Base-by-base conservation (phyloP, 2,329 filamentous ascomycete genomes). In the Xylariaceae sp. region DNA sequence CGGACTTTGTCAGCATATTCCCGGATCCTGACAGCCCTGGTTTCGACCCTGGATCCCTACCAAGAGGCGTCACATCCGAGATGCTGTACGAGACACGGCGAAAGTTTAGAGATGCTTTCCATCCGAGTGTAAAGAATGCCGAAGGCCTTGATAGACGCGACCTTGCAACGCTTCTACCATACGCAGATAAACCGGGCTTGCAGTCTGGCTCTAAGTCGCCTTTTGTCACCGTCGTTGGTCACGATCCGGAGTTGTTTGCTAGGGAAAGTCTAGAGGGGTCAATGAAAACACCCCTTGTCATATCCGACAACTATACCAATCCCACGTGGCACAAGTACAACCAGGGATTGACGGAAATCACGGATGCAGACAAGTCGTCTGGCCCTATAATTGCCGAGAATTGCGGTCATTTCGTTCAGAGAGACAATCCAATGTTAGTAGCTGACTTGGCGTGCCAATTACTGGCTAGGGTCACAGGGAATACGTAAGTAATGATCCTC, bases 321-420 rank as follows among this genome's bases (percentile, higher is more conserved):
- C 74, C 77, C 0, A 69, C 68, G 2, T 83, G 80, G 80, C 66
- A 71, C 3, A 53, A 43, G 30, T 83, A 82, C 55, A 82, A 83
- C 43, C 66, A 76, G 48, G 77, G 73, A 0, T 57, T 83, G 19
- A 59, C 67, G 1, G 64, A 62, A 17, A 68, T 82, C 11, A 78
- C 73, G 0, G 65, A 64, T 4, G 45, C 59, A 0, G 66, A 67
- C 11, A 69, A 60, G 33, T 68, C 67, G 17, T 71, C 70, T 38
- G 74, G 74, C 0, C 73, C 72, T 2, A 57, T 78, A 11, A 70
- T 75, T 39, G 77, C 76, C 1, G 64, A 68, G 7, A 68, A 69
- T 0, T 76, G 75, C 32, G 77, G 77, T 0, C 77, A 81, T 61
- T 81, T 81, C 49, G 72, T 83, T 19, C 80, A 82, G 55, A 68